phyloP scores from a whole-genome alignment of 179 eudicot genomes.

The Amaranthus tricolor region DNA sequence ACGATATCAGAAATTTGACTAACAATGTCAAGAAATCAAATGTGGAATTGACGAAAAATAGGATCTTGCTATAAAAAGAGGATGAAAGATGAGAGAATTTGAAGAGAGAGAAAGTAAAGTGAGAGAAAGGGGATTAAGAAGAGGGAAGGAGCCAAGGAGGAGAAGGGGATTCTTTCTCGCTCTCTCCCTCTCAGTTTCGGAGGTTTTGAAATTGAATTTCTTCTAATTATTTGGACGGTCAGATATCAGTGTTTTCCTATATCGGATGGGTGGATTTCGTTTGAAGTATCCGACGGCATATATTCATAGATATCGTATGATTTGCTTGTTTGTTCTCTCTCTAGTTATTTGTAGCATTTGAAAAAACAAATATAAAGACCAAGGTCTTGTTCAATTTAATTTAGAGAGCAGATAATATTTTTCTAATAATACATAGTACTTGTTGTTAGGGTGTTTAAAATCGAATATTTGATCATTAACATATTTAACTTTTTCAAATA shows the following conservation, averaged over 20 bases:
- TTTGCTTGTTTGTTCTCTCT: not conserved
- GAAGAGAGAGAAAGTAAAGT: slow-evolving; percentile 14
- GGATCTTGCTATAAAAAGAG: slow-evolving; percentile 22
- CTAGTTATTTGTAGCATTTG: no score
- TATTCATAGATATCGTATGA: slow-evolving; percentile 28
- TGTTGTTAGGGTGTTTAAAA: no score
- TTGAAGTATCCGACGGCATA: slow-evolving; percentile 33
- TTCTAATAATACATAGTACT: no score
- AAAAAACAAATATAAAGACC: no score
- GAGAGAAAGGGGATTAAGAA: slow-evolving; percentile 15
- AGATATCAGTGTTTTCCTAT: slow-evolving; percentile 12
- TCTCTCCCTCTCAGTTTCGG: slow-evolving; percentile 62
- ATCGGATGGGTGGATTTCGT: slow-evolving; percentile 31
- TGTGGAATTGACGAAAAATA: not conserved
- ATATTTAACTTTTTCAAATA: no score
- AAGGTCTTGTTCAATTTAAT: no score
- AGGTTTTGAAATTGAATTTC: slow-evolving; percentile 75
- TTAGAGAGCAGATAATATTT: no score
- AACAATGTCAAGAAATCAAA: not conserved
- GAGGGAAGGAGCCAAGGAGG: slow-evolving; percentile 11
- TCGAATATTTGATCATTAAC: no score
- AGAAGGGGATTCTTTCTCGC: slow-evolving; percentile 8
- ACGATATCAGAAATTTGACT: not conserved
- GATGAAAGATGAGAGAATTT: slow-evolving; percentile 2
- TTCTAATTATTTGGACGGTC: slow-evolving; percentile 43